These are phyloP conservation scores for Xylariaceae sp. DNA, from an alignment of 2,329 filamentous ascomycete genomes.

Conservation along the genomic window DNA sequence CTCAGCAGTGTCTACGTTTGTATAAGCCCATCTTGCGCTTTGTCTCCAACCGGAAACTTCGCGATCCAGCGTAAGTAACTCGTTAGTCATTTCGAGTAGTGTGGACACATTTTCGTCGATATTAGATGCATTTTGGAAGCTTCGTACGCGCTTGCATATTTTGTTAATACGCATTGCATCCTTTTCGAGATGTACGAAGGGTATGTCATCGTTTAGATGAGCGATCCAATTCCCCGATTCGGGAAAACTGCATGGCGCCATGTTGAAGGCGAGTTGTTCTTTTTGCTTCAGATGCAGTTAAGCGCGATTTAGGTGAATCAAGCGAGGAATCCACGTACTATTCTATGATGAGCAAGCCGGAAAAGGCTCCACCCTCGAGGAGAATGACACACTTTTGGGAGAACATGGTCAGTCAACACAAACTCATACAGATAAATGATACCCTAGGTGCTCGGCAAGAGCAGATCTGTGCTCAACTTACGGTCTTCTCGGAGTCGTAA, in stretches of 20 bases:
- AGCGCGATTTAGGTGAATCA: not conserved
- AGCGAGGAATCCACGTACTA: slow-evolving; percentile 16
- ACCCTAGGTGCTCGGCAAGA: too few species aligned
- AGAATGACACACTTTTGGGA: too few species aligned
- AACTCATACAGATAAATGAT: too few species aligned
- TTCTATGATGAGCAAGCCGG: slow-evolving; percentile 37
- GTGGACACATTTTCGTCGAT: slow-evolving; percentile 10
- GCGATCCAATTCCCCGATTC: slow-evolving; percentile 33
- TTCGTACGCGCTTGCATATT: slow-evolving; percentile 32
- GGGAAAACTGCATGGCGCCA: slow-evolving; percentile 20
- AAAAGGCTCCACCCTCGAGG: slow-evolving; percentile 40
- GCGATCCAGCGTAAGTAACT: slow-evolving; percentile 32
- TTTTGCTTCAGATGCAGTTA: slow-evolving; percentile 32
- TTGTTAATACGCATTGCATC: slow-evolving; percentile 26
- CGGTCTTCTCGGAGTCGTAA: slow-evolving; percentile 35
- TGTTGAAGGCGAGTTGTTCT: slow-evolving; percentile 33
- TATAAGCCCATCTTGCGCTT: slow-evolving; percentile 35
- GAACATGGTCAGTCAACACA: too few species aligned
- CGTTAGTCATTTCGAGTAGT: slow-evolving; percentile 28
- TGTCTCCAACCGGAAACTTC: slow-evolving; percentile 31
- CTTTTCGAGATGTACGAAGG: slow-evolving; percentile 30
- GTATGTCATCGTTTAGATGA: slow-evolving; percentile 28
- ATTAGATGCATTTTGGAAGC: slow-evolving; percentile 22
- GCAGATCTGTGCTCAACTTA: too few species aligned
- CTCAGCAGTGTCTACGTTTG: slow-evolving; percentile 20